These are phyloP conservation scores for Tolypocladium nubicola DNA, from an alignment of 2,329 filamentous ascomycete species.

Conservation along the genomic window DNA sequence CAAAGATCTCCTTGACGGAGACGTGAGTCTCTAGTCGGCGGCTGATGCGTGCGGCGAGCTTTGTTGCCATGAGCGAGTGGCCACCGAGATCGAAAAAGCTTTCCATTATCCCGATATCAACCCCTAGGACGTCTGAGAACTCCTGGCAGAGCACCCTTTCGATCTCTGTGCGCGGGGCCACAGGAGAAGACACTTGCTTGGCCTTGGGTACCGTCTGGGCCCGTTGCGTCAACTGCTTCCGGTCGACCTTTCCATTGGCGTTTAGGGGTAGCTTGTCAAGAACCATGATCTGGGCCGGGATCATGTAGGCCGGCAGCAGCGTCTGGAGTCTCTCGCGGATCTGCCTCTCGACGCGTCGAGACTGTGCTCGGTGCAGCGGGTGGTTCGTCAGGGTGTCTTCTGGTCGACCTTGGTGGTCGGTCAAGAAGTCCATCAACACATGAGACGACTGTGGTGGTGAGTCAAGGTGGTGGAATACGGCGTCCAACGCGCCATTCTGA, in stretches of 20 bases:
- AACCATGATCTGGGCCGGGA: conserved; percentile 10
- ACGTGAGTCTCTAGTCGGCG: no score
- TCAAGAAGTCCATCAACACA: conserved; percentile 14
- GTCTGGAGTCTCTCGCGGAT: not conserved
- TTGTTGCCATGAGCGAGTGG: no score
- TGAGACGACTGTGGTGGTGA: conserved; percentile 7
- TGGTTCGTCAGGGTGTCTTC: conserved; percentile 5
- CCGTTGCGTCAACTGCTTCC: conserved; percentile 1
- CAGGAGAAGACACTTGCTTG: no score
- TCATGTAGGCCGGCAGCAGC: conserved; percentile 14
- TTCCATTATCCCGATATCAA: no score
- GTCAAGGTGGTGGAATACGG: conserved; percentile 14
- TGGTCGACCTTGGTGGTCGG: conserved; percentile 5
- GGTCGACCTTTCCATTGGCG: conserved; percentile 14
- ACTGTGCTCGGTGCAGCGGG: conserved; percentile 3
- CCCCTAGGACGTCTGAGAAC: no score
- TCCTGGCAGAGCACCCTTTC: no score
- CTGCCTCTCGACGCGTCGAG: not conserved
- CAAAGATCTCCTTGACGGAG: no score
- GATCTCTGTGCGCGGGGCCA: no score
- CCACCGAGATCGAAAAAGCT: no score
- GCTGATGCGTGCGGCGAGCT: no score
- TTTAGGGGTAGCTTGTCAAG: conserved; percentile 15
- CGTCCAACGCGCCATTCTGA: conserved; percentile 15
- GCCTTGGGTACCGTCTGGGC: no score